Evolutionary conservation across 192 early-diverging fungal species (phyloP).

Genomic region (Gryganskiella cystojenkinii): DNA sequence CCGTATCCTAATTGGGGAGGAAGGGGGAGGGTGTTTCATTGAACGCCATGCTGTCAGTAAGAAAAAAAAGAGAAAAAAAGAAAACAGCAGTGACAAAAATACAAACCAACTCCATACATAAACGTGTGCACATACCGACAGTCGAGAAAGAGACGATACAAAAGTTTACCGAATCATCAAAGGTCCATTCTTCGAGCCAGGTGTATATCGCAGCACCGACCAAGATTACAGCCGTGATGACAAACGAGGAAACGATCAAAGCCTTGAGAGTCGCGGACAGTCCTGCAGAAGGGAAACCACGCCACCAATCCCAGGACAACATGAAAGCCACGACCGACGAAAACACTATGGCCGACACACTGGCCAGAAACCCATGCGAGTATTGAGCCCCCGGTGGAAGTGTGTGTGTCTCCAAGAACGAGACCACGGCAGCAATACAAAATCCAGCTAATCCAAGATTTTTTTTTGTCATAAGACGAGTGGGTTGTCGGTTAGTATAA

Average conservation of each 20-base stretch:
- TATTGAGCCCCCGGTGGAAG: slow-evolving; percentile 23
- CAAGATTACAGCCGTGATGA: slow-evolving; percentile 40
- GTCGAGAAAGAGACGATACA: slow-evolving; percentile 51
- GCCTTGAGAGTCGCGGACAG: slow-evolving; percentile 27
- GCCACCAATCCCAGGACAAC: slow-evolving; percentile 34
- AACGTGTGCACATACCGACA: slow-evolving; percentile 12
- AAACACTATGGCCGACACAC: slow-evolving; percentile 14
- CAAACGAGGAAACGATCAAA: slow-evolving; percentile 43
- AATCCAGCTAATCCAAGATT: slow-evolving; percentile 13
- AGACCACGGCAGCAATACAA: slow-evolving; percentile 20
- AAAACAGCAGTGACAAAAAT: background rate
- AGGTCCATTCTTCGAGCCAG: slow-evolving; percentile 33
- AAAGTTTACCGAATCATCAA: slow-evolving; percentile 43
- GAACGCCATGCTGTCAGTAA: background rate
- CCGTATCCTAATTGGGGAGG: slow-evolving; percentile 28
- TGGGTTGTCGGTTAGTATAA: background rate
- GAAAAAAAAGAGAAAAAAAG: slow-evolving; percentile 1
- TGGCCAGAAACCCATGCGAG: slow-evolving; percentile 40
- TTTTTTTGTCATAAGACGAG: background rate
- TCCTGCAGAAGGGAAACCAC: slow-evolving; percentile 42
- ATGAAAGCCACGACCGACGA: slow-evolving; percentile 28
- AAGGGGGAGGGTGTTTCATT: background rate
- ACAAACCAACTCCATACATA: background rate
- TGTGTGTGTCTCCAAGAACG: slow-evolving; percentile 5
- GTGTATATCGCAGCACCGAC: slow-evolving; percentile 28